Conservation (phyloP, 768 basidiomycete species). For the Ramaria sp. region DNA sequence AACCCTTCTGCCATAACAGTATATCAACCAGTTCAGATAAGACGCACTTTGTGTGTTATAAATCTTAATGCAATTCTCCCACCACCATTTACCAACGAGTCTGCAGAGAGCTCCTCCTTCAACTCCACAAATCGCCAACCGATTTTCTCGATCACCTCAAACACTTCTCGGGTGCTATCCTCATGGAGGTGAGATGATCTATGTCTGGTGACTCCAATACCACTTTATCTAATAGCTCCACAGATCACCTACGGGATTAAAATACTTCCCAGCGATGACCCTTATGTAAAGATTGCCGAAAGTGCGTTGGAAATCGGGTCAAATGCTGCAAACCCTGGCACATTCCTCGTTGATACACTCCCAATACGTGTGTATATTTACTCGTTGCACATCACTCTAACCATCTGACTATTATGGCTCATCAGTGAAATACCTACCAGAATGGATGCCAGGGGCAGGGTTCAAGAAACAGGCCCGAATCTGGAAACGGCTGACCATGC, state of each 20-base stretch:
- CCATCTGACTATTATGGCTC: background rate
- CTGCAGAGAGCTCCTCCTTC: conserved; percentile 4
- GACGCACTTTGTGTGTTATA: background rate
- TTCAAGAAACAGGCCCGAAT: conserved; percentile 23
- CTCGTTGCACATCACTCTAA: background rate
- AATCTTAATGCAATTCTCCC: background rate
- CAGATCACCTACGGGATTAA: conserved; percentile 6
- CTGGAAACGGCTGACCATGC: conserved; percentile 17
- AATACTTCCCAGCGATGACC: conserved; percentile 23
- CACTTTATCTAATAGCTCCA: background rate
- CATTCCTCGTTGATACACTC: conserved; percentile 40
- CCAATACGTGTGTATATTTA: conserved; percentile 24
- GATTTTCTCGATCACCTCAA: background rate
- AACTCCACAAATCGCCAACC: background rate
- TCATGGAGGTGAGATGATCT: background rate
- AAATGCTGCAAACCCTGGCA: conserved; percentile 39
- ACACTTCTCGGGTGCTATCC: background rate
- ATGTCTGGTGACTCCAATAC: background rate
- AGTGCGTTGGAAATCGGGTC: conserved; percentile 40
- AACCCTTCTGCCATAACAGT: conserved; percentile 19
- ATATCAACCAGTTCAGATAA: conserved; percentile 23
- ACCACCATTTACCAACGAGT: background rate
- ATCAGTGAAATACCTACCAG: conserved; percentile 27
- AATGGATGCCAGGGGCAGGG: conserved; percentile 30
- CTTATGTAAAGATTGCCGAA: conserved; percentile 40